Conservation (phyloP, 768 basidiomycete genomes). For the Hysterangium stoloniferum region DNA sequence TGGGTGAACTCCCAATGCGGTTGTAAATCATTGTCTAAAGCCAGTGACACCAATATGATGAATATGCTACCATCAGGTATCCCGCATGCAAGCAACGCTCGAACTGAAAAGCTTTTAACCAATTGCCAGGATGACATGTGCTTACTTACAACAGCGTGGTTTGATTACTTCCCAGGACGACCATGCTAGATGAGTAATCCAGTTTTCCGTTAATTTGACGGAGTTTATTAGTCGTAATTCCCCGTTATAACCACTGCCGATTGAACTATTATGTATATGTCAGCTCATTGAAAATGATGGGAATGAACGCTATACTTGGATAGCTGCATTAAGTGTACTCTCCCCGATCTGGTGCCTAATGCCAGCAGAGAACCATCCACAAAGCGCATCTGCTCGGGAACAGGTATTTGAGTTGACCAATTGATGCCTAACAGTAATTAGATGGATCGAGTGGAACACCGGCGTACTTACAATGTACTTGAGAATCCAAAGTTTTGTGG, state of each 20-base stretch:
- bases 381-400: slow-evolving; percentile 41
- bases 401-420: slow-evolving; percentile 61
- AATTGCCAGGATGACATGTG: slow-evolving; percentile 1
- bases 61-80: slow-evolving; percentile 51
- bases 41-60: slow-evolving; percentile 26
- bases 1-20: not conserved
- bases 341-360: slow-evolving; percentile 62
- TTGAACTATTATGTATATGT: too few relatives aligned
- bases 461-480: slow-evolving; percentile 47
- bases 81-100: slow-evolving; percentile 50
- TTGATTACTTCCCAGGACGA: slow-evolving; percentile 42
- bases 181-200: slow-evolving; percentile 59
- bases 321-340: slow-evolving; percentile 52
- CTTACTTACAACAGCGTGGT: slow-evolving; percentile 35
- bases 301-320: too few relatives aligned
- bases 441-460: not conserved
- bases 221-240: slow-evolving; percentile 23
- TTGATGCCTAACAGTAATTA: slow-evolving; percentile 43
- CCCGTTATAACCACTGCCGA: too few relatives aligned
- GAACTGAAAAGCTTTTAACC: slow-evolving; percentile 32
- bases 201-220: slow-evolving; percentile 42
- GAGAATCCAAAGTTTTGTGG: slow-evolving; percentile 38
- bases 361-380: slow-evolving; percentile 60
- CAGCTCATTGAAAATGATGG: too few relatives aligned
- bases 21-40: not conserved